These are phyloP conservation scores for Crithidia expoeki DNA, from an alignment of 208 protist species.

Conservation along the genomic window DNA sequence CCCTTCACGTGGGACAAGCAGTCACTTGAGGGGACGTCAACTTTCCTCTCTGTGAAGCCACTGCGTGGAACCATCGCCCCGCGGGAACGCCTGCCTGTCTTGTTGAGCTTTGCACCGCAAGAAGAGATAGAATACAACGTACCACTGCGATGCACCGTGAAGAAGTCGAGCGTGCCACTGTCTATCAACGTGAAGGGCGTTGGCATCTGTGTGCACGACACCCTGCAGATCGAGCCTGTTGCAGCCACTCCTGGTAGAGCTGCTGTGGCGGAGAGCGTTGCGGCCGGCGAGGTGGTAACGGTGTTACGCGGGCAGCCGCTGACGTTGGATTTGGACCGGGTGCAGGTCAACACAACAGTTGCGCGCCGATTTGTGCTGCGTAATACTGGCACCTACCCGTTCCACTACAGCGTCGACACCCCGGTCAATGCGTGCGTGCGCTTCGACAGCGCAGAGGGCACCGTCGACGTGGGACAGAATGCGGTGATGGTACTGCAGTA, in stretches of 20 bases:
- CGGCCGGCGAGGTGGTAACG: slow-evolving; percentile 26
- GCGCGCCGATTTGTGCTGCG: slow-evolving; percentile 78
- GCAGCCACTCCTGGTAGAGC: background rate
- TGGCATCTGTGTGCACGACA: slow-evolving; percentile 92
- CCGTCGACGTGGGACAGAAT: slow-evolving; percentile 69
- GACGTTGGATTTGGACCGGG: slow-evolving; percentile 88
- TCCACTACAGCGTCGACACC: slow-evolving; percentile 83
- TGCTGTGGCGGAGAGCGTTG: slow-evolving; percentile 30
- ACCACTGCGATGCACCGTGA: slow-evolving; percentile 90
- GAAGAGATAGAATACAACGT: slow-evolving; percentile 95
- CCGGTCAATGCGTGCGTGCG: slow-evolving; percentile 52
- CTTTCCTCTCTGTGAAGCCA: slow-evolving; percentile 83
- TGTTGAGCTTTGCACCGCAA: slow-evolving; percentile 86
- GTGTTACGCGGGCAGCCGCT: slow-evolving; percentile 46
- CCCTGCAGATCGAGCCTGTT: slow-evolving; percentile 68
- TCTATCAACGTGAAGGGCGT: slow-evolving; percentile 97
- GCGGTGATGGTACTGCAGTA: slow-evolving; percentile 79
- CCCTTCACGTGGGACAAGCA: slow-evolving; percentile 91
- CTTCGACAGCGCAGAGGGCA: slow-evolving; percentile 66
- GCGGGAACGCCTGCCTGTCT: slow-evolving; percentile 70
- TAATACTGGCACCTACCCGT: slow-evolving; percentile 91
- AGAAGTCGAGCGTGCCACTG: slow-evolving; percentile 91
- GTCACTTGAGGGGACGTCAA: slow-evolving; percentile 40
- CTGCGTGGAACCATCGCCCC: slow-evolving; percentile 78
- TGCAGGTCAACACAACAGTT: slow-evolving; percentile 91